A percentile compares a stretch with the other conserved stretches of the same genome.
Conservation (phyloP, 768 basidiomycete genomes). For the Lentinus brumalis region DNA sequence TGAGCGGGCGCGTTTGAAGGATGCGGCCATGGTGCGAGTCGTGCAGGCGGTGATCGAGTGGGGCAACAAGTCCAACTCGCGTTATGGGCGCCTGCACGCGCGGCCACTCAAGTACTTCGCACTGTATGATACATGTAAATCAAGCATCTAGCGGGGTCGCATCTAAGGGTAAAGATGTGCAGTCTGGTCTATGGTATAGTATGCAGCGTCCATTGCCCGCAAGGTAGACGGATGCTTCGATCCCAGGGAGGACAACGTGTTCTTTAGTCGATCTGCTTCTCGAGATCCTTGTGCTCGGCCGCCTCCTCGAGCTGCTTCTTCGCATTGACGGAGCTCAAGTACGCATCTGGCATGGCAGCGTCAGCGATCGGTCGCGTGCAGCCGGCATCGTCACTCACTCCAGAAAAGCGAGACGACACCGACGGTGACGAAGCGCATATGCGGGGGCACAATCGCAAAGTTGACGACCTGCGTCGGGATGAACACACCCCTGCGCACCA, state of each 20-base stretch:
- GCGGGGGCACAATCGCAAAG: slow-evolving; percentile 74
- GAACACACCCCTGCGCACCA: slow-evolving; percentile 61
- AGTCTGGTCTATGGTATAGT: not conserved
- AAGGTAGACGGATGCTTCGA: no score
- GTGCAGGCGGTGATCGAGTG: no score
- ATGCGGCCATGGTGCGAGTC: not conserved
- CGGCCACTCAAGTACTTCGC: no score
- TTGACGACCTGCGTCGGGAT: slow-evolving; percentile 79
- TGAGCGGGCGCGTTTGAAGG: slow-evolving; percentile 13
- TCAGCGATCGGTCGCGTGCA: not conserved
- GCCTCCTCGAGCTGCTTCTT: slow-evolving; percentile 13
- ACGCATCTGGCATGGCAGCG: slow-evolving; percentile 27
- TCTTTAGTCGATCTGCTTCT: slow-evolving; percentile 2
- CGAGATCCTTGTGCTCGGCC: not conserved
- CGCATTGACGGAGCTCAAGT: slow-evolving; percentile 34
- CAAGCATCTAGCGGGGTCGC: no score
- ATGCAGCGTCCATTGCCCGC: no score
- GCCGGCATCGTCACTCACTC: slow-evolving; percentile 52
- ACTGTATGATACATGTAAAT: no score
- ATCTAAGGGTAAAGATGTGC: no score
- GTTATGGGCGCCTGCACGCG: no score
- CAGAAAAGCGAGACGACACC: slow-evolving; percentile 80
- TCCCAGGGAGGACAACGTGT: not conserved
- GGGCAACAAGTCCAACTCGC: no score
- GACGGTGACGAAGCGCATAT: slow-evolving; percentile 73